These are phyloP conservation scores for Yamadazyma aaseri DNA, from an alignment of 1,139 yeast genomes.

Conservation along the genomic window DNA sequence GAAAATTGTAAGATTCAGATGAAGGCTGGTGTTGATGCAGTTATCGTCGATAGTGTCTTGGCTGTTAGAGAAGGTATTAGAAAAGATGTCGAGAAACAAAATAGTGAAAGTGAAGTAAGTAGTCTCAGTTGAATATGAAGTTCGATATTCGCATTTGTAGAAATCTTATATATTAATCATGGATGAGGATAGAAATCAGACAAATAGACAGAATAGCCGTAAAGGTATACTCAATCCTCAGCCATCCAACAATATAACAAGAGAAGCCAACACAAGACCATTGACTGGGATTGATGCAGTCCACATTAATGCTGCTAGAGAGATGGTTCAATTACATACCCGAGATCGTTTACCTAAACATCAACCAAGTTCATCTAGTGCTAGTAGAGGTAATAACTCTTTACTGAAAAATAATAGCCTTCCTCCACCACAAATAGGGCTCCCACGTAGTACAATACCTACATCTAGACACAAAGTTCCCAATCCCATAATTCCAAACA, in stretches of 20 bases:
- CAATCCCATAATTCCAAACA: conserved; percentile 1
- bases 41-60: conserved; percentile 90
- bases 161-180: no score
- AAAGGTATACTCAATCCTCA: no score
- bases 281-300: conserved; percentile 49
- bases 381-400: not conserved
- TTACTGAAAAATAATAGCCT: not conserved
- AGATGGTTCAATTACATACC: conserved; percentile 51
- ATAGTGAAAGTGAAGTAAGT: conserved; percentile 12
- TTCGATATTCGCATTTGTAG: not conserved
- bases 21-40: conserved; percentile 96
- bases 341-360: conserved; percentile 36
- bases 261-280: no score
- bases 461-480: conserved; percentile 3
- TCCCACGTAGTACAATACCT: not conserved
- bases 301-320: conserved; percentile 62
- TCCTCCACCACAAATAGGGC: not conserved
- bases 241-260: no score
- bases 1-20: conserved; percentile 82
- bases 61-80: conserved; percentile 86
- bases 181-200: no score
- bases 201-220: no score
- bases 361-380: not conserved
- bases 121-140: conserved; percentile 1
- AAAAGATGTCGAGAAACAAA: conserved; percentile 22